phyloP scores from a whole-genome alignment of 2,329 filamentous ascomycete genomes.

The Colletotrichum eleusines region DNA sequence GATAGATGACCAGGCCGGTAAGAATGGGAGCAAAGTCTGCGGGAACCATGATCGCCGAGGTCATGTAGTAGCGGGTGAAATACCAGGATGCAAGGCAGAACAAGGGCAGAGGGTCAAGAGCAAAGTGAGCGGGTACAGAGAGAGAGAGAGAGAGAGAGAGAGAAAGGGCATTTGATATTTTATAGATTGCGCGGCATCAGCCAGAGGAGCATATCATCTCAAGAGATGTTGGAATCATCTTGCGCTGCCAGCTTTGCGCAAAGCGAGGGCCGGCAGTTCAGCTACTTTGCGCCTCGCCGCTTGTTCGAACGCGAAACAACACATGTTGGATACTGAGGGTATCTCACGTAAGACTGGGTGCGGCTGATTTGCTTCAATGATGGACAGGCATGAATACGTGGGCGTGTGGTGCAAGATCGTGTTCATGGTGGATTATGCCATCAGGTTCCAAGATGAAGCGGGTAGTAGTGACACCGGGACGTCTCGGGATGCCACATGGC shows the following conservation, averaged over 20 bases:
- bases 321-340: too few species aligned
- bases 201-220: neutral
- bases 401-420: too few species aligned
- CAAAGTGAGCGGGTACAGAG: neutral
- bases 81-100: neutral
- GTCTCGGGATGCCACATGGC: neutral
- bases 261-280: neutral
- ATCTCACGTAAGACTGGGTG: conserved; percentile 28
- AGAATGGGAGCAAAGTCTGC: neutral
- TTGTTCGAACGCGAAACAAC: neutral
- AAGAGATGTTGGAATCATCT: neutral
- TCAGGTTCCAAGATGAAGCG: neutral
- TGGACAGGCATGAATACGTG: neutral
- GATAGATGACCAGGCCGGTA: conserved; percentile 11
- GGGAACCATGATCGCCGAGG: neutral
- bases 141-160: too few species aligned
- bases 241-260: neutral
- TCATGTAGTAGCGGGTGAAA: neutral
- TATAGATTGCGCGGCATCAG: neutral
- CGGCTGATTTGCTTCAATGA: neutral
- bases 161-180: too few species aligned
- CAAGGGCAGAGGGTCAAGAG: neutral
- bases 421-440: too few species aligned
- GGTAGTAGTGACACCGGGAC: neutral
- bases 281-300: neutral